Conservation (phyloP, 768 basidiomycete species). For the Termitomyces sp. region DNA sequence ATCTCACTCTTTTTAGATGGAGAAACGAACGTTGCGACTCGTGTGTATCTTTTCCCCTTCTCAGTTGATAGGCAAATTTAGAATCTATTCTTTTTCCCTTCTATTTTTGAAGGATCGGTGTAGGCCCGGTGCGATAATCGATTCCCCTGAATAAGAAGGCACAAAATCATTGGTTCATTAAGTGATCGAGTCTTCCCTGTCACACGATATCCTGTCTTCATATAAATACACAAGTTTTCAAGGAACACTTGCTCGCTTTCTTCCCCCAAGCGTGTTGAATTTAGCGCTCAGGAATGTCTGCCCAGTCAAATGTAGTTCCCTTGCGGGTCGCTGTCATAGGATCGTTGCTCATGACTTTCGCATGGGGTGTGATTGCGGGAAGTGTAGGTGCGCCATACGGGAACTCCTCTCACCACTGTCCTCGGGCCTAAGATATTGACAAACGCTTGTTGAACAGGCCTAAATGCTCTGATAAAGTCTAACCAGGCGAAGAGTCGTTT, state of each 20-base stretch:
- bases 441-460: conserved; percentile 18
- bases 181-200: neutral
- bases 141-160: neutral
- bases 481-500: conserved; percentile 30
- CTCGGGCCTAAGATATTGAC: neutral
- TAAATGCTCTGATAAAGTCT: conserved; percentile 37
- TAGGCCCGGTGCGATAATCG: neutral
- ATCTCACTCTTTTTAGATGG: neutral
- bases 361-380: conserved; percentile 16
- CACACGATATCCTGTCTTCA: neutral
- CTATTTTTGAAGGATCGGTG: neutral
- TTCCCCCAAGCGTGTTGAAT: neutral
- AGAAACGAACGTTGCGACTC: neutral
- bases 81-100: neutral
- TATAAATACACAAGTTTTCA: neutral
- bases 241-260: neutral
- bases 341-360: conserved; percentile 15
- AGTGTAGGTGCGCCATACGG: conserved; percentile 12
- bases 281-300: neutral
- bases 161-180: neutral
- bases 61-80: neutral
- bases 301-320: conserved; percentile 1
- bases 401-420: too few relatives aligned
- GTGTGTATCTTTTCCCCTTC: neutral
- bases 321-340: conserved; percentile 8